Percentiles rank a stretch among this genome's conserved stretches.
Conservation (phyloP, 805 yeast species). For the Yamadazyma nakazawae region DNA sequence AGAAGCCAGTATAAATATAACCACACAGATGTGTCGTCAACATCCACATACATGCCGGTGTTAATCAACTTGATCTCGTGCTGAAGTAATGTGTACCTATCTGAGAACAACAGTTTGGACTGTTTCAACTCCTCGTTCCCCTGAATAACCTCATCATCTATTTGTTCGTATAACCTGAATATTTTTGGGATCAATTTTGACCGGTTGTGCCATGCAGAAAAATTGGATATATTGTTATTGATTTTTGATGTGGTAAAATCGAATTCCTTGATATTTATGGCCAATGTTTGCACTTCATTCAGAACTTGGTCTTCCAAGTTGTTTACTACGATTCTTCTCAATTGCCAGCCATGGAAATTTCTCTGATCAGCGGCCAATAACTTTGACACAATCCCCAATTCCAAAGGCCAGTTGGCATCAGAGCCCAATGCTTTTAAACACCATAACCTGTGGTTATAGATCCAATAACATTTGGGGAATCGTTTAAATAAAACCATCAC, state of each 20-base stretch:
- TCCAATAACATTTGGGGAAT: slow-evolving; percentile 92
- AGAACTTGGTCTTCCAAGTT: slow-evolving; percentile 23
- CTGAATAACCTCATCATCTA: not conserved
- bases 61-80: slow-evolving; percentile 67
- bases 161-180: slow-evolving; percentile 21
- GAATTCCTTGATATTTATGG: slow-evolving; percentile 53
- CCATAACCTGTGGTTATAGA: slow-evolving; percentile 94
- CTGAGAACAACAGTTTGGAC: slow-evolving; percentile 21
- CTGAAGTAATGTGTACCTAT: slow-evolving; percentile 35
- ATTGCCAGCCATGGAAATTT: slow-evolving; percentile 95
- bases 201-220: slow-evolving; percentile 94
- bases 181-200: slow-evolving; percentile 61
- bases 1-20: slow-evolving; percentile 80
- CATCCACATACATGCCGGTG: slow-evolving; percentile 88
- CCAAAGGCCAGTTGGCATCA: slow-evolving; percentile 66
- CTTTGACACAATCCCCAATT: slow-evolving; percentile 65
- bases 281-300: slow-evolving; percentile 16
- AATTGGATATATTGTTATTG: slow-evolving; percentile 82
- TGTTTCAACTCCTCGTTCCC: slow-evolving; percentile 6
- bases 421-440: slow-evolving; percentile 46
- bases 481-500: slow-evolving; percentile 54
- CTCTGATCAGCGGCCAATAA: slow-evolving; percentile 72
- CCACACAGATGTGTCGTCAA: slow-evolving; percentile 94
- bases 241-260: slow-evolving; percentile 76
- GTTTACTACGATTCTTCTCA: slow-evolving; percentile 68